Evolutionary conservation across 306 rosid genomes (phyloP), one percentile per base, ranked within the genome.

Genomic region (Corylus avellana): DNA sequence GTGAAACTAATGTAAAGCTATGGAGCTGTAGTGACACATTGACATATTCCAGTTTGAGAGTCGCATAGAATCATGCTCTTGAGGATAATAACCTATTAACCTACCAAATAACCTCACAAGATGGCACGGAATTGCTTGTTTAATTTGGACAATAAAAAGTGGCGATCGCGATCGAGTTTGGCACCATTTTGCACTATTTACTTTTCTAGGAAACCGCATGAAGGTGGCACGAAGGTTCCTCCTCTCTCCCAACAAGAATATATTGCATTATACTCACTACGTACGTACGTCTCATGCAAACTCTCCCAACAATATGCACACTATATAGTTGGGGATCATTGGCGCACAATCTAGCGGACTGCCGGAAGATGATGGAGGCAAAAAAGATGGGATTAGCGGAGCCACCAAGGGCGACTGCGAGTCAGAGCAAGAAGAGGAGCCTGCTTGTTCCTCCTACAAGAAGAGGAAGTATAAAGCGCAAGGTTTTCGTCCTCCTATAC

Each of bases 211-310:
- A 74, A 73, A 73, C 12, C 49, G n/a, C 58, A 75, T 67, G 83
- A 73, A 79, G 75, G 78, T 54, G 70, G 84, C 63, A 35, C 75
- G 84, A 80, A 80, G 79, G 55, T 80, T 80, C 84, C 79, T 56
- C 59, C 47, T 37, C 48, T 35, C 20, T 14, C 46, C 46, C 22
- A 5, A 32, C 22, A 7, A 37, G 17, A 64, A 35, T 16, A 64
- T 64, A 64, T 7, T 12, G 22, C 70, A 18, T 12, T 17, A 12
- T 56, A 1, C 13, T 7, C 46, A 37, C n/a, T 25, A 16, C 42
- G 35, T 75, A 42, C 46, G 46, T 42, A 42, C 46, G 46, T 47
- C 29, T 48, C 58, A 61, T 49, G 61, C 79, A 75, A 27, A 55
- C 55, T 61, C 2, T 37, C 6, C 37, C 2, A 10, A 16, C 32